phyloP scores from a whole-genome alignment of 768 basidiomycete species.

The Boletus insuetus region DNA sequence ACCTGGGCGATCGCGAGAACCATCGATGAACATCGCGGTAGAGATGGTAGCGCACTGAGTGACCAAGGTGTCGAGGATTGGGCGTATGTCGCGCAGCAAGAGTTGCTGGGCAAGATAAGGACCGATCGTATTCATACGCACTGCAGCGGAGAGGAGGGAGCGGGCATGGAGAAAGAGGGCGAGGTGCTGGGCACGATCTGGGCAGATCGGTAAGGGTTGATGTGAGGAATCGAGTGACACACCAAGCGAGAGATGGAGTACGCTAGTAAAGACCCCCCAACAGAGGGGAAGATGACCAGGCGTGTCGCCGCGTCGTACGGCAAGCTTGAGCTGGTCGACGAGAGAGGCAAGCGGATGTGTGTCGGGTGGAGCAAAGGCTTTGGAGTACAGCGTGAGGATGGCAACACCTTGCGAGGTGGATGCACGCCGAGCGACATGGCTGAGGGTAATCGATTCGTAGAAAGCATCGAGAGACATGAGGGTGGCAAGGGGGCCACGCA shows the following conservation, averaged over 20 bases:
- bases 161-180: conserved; percentile 93
- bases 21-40: conserved; percentile 40
- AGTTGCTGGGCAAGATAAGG: conserved; percentile 92
- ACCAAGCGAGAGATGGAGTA: conserved; percentile 75
- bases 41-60: conserved; percentile 44
- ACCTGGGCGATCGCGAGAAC: background rate
- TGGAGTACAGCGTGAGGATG: conserved; percentile 82
- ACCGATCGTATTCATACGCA: conserved; percentile 87
- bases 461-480: conserved; percentile 65
- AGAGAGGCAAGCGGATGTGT: conserved; percentile 30
- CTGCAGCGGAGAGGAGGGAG: conserved; percentile 85
- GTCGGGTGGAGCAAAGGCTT: conserved; percentile 64
- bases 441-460: conserved; percentile 85
- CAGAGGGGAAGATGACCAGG: conserved; percentile 87
- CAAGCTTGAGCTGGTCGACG: conserved; percentile 67
- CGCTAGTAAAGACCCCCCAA: conserved; percentile 84
- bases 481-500: conserved; percentile 34
- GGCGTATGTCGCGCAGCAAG: conserved; percentile 68
- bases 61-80: conserved; percentile 58
- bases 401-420: conserved; percentile 92
- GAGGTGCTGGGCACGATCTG: conserved; percentile 82
- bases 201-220: conserved; percentile 2
- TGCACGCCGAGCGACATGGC: conserved; percentile 84
- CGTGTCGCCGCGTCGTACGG: conserved; percentile 59
- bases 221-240: conserved; percentile 1